Evolutionary conservation across 805 yeast species (phyloP).

Genomic region (Metahyphopichia silvanorum): DNA sequence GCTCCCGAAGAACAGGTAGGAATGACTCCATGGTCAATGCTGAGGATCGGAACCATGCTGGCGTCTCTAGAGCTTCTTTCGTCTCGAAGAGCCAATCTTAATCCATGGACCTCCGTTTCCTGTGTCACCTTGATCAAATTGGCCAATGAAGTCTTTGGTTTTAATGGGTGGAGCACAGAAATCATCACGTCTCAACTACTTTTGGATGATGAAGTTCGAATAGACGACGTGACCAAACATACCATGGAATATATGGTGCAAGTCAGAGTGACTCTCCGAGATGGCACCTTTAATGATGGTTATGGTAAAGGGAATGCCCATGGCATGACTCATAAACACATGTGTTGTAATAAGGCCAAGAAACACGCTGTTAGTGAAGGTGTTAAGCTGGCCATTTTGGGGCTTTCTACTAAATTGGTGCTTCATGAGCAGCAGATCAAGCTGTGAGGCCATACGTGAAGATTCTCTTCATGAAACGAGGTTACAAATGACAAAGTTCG

Average conservation of each 20-base stretch:
- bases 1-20: conserved; percentile 4
- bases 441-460: too few relatives aligned
- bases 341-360: conserved; percentile 37
- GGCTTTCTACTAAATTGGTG: conserved; percentile 27
- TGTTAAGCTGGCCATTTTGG: conserved; percentile 38
- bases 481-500: too few relatives aligned
- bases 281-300: conserved; percentile 39
- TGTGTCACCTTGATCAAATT: conserved; percentile 29
- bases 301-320: conserved; percentile 38
- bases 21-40: conserved; percentile 45
- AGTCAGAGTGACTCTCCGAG: conserved; percentile 38
- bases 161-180: conserved; percentile 54
- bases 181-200: conserved; percentile 20
- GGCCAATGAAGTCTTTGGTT: conserved; percentile 55
- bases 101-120: conserved; percentile 11
- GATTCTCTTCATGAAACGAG: too few relatives aligned
- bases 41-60: conserved; percentile 46
- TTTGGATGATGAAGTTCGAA: conserved; percentile 16
- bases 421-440: too few relatives aligned
- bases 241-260: conserved; percentile 22
- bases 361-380: conserved; percentile 50
- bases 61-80: conserved; percentile 50
- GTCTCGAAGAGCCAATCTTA: too few relatives aligned
- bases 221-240: conserved; percentile 14
- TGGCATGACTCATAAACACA: conserved; percentile 28